phyloP scores from a whole-genome alignment of 345 rosid species.

The Gynandropsis gynandra region DNA sequence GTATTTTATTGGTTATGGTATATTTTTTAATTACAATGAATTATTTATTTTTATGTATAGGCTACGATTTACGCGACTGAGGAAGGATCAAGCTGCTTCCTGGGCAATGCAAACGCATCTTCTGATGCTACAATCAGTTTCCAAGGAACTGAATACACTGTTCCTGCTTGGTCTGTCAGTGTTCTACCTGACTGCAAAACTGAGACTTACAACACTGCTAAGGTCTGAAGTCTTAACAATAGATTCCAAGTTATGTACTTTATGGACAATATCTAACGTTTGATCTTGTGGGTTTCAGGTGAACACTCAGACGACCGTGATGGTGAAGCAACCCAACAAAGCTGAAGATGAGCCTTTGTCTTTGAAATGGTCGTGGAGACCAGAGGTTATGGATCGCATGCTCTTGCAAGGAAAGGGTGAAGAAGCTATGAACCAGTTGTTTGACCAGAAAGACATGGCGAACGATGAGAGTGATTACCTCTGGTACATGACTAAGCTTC shows the following conservation, averaged over 20 bases:
- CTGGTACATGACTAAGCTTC: conserved; percentile 56
- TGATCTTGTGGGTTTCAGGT: too few species aligned
- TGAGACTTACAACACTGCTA: conserved; percentile 45
- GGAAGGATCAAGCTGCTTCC: conserved; percentile 44
- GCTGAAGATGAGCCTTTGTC: conserved; percentile 22
- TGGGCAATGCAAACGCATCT: conserved; percentile 36
- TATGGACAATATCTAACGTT: too few species aligned
- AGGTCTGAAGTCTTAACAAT: conserved; percentile 23
- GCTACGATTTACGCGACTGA: conserved; percentile 39
- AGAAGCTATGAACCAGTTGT: conserved; percentile 6
- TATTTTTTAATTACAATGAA: too few species aligned
- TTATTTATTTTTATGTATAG: too few species aligned
- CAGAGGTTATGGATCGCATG: conserved; percentile 29
- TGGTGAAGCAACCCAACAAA: conserved; percentile 23
- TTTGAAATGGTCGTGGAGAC: conserved; percentile 35
- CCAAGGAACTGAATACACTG: conserved; percentile 27
- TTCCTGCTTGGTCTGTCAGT: conserved; percentile 67
- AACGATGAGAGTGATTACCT: conserved; percentile 57
- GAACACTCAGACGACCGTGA: conserved; percentile 24
- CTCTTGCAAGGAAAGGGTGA: conserved; percentile 32
- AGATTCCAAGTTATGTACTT: too few species aligned
- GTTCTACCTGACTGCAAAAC: conserved; percentile 49
- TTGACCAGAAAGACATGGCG: conserved; percentile 48
- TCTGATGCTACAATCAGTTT: conserved; percentile 37
- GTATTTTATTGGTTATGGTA: too few species aligned